A percentile compares a stretch with the other conserved stretches of the same genome.
Evolutionary conservation across 1,139 yeast species (phyloP).

Genomic region (Candida sp.): DNA sequence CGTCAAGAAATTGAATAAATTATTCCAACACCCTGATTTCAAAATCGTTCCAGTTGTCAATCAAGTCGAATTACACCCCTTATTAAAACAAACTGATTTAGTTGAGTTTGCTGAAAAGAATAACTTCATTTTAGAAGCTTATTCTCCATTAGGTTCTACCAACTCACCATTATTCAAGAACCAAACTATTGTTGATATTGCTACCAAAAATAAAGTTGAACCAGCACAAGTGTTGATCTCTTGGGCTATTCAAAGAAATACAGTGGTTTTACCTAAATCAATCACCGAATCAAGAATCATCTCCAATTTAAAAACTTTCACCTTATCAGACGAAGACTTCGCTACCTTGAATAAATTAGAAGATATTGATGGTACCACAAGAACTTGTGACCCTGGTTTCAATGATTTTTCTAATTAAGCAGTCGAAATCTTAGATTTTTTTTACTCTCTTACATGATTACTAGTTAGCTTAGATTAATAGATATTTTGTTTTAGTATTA

Average conservation of each 20-base stretch:
- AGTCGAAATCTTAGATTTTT: background rate
- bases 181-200: conserved; percentile 36
- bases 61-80: conserved; percentile 62
- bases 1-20: conserved; percentile 38
- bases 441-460: background rate
- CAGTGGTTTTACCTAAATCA: conserved; percentile 56
- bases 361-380: conserved; percentile 24
- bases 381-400: conserved; percentile 28
- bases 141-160: conserved; percentile 57
- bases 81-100: conserved; percentile 50
- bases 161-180: conserved; percentile 52
- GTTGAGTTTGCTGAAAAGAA: conserved; percentile 39
- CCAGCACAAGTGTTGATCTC: conserved; percentile 48
- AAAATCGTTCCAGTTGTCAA: conserved; percentile 46
- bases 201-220: conserved; percentile 39
- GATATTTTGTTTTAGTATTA: no score
- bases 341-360: conserved; percentile 27
- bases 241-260: conserved; percentile 52
- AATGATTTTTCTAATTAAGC: conserved; percentile 17
- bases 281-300: conserved; percentile 32
- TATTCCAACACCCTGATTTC: conserved; percentile 44
- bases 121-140: conserved; percentile 50
- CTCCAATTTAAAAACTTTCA: conserved; percentile 29
- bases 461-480: no score
- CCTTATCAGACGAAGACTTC: conserved; percentile 30